Evolutionary conservation across 306 rosid genomes (phyloP).

Genomic region (Alnus rubra): DNA sequence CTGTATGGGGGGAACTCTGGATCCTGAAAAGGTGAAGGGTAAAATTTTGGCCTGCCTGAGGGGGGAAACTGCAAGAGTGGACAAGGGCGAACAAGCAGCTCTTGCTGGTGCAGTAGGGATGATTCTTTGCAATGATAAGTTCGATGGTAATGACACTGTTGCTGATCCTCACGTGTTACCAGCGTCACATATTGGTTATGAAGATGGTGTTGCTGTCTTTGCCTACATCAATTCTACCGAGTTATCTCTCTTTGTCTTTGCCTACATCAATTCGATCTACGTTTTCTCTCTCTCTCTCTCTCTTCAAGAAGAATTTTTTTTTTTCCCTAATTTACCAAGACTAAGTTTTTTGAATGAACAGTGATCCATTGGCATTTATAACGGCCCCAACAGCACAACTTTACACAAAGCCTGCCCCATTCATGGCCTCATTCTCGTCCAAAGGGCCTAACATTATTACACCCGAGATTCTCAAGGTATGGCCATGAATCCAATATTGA

Average conservation of each 20-base stretch:
- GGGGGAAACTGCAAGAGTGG: conserved; percentile 43
- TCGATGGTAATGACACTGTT: conserved; percentile 29
- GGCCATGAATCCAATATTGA: neutral
- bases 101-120: conserved; percentile 73
- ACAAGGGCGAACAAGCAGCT: conserved; percentile 50
- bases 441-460: conserved; percentile 61
- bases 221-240: conserved; percentile 52
- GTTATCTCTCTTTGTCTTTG: conserved; percentile 28
- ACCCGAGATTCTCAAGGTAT: conserved; percentile 59
- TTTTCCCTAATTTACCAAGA: neutral
- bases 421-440: conserved; percentile 74
- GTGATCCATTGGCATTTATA: conserved; percentile 60
- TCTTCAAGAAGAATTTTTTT: neutral
- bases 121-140: conserved; percentile 61
- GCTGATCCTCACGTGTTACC: conserved; percentile 65
- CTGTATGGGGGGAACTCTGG: conserved; percentile 45
- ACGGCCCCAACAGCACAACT: conserved; percentile 38
- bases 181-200: conserved; percentile 48
- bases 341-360: conserved; percentile 17
- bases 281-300: too few relatives aligned
- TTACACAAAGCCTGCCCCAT: conserved; percentile 57
- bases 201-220: conserved; percentile 43
- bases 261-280: neutral
- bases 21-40: conserved; percentile 55
- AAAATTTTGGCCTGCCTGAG: conserved; percentile 62